Percentiles rank a stretch among this genome's conserved stretches.
Conservation (phyloP, 2,329 filamentous ascomycete genomes). For the Xylariaceae sp. region DNA sequence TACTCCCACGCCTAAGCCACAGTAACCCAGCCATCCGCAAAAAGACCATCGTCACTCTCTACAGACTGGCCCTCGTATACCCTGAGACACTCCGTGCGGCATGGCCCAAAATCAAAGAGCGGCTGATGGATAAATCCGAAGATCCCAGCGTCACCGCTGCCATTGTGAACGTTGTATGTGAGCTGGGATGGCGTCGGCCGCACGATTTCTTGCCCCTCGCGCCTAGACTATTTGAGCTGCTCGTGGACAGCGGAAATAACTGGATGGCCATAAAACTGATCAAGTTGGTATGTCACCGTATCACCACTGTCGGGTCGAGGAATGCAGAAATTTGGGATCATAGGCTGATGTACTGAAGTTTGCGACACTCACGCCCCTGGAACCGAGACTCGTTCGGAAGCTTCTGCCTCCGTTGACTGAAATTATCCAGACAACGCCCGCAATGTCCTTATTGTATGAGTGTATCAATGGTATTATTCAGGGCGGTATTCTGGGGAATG, state of each 20-base stretch:
- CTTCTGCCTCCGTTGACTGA: slow-evolving; percentile 85
- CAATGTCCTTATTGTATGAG: slow-evolving; percentile 97
- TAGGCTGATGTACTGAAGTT: slow-evolving; percentile 55
- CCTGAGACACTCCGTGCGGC: slow-evolving; percentile 87
- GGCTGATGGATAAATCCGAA: slow-evolving; percentile 83
- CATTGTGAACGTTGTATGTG: slow-evolving; percentile 95
- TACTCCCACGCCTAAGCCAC: slow-evolving; percentile 82
- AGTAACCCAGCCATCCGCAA: slow-evolving; percentile 83
- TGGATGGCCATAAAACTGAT: slow-evolving; percentile 99
- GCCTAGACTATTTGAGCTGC: slow-evolving; percentile 83
- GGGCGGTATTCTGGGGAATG: slow-evolving; percentile 83
- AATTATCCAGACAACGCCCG: slow-evolving; percentile 89
- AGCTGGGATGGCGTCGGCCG: slow-evolving; percentile 88
- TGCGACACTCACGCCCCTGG: slow-evolving; percentile 86
- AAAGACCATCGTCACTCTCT: slow-evolving; percentile 93
- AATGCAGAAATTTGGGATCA: not conserved
- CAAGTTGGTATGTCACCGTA: slow-evolving; percentile 64
- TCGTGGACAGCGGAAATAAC: slow-evolving; percentile 91
- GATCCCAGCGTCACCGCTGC: slow-evolving; percentile 92
- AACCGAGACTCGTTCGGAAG: slow-evolving; percentile 88
- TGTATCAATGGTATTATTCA: slow-evolving; percentile 99
- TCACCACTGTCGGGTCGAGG: too few species aligned
- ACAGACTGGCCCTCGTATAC: slow-evolving; percentile 90
- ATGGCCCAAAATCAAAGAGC: slow-evolving; percentile 97
- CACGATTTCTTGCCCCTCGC: slow-evolving; percentile 91